Conservation (phyloP, 1,139 yeast genomes). For the Trichomonascaceae sp. region DNA sequence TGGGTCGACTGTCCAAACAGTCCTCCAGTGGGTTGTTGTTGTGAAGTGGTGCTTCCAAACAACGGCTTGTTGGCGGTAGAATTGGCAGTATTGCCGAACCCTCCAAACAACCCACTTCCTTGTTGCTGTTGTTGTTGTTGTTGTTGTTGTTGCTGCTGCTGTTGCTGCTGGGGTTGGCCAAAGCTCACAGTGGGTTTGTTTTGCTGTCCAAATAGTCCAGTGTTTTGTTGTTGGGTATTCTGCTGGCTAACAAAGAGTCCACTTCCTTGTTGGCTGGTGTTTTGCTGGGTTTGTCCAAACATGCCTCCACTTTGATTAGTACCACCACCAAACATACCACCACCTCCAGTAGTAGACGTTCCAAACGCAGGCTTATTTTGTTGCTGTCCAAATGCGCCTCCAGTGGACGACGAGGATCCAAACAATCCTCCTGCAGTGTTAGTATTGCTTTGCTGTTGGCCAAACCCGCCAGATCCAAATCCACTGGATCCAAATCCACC, state of each 20-base stretch:
- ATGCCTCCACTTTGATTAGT: slow-evolving; percentile 1
- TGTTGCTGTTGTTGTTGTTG: slow-evolving; percentile 1
- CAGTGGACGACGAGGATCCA: too few relatives aligned
- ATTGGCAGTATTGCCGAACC: too few relatives aligned
- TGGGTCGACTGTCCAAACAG: slow-evolving; percentile 9
- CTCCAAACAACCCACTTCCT: neutral
- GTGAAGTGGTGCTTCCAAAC: too few relatives aligned
- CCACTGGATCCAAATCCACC: too few relatives aligned
- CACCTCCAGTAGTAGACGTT: slow-evolving; percentile 1
- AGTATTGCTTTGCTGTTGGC: too few relatives aligned
- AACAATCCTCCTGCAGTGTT: too few relatives aligned
- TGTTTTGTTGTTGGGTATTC: slow-evolving; percentile 12
- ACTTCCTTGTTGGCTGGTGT: slow-evolving; percentile 12
- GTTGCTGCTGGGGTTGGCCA: neutral
- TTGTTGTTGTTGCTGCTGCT: neutral
- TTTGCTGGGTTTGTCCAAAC: slow-evolving; percentile 4
- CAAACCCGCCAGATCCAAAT: too few relatives aligned
- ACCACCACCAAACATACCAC: slow-evolving; percentile 2
- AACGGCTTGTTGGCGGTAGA: too few relatives aligned
- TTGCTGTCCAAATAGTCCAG: slow-evolving; percentile 23
- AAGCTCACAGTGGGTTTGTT: neutral
- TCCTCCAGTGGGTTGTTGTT: slow-evolving; percentile 7
- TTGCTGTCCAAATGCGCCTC: slow-evolving; percentile 4
- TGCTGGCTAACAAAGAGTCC: slow-evolving; percentile 5
- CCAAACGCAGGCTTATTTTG: slow-evolving; percentile 1